phyloP scores from a whole-genome alignment of 2,329 filamentous ascomycete species.

The Rhynchosporium graminicola region DNA sequence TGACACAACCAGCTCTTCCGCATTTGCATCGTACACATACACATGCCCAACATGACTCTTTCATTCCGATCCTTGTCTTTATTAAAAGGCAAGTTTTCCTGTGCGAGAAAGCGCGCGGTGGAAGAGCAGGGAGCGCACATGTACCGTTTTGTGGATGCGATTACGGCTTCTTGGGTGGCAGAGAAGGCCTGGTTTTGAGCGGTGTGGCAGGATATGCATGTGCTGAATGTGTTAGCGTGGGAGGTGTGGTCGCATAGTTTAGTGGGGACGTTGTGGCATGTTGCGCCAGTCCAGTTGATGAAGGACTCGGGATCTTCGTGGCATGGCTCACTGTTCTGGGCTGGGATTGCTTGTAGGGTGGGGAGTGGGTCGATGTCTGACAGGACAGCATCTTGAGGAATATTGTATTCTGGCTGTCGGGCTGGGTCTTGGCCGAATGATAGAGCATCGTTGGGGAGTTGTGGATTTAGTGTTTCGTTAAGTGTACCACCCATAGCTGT shows the following conservation, averaged over 20 bases:
- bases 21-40: background rate
- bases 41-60: background rate
- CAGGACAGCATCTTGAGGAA: background rate
- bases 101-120: background rate
- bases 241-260: background rate
- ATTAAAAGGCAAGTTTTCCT: background rate
- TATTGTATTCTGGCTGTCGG: background rate
- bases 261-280: background rate
- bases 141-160: background rate
- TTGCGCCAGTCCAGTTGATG: background rate
- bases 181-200: background rate
- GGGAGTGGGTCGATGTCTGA: background rate
- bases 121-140: background rate
- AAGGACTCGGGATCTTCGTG: background rate
- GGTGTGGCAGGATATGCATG: background rate
- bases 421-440: background rate
- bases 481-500: background rate
- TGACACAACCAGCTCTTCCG: conserved; percentile 4
- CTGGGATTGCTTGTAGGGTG: background rate
- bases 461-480: background rate
- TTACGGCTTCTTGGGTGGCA: background rate
- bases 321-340: background rate
- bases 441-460: background rate
- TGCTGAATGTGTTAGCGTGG: background rate
- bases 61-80: background rate